Base-by-base conservation (phyloP, 352 stramenopile species). In the Phytophthora colocasiae region DNA sequence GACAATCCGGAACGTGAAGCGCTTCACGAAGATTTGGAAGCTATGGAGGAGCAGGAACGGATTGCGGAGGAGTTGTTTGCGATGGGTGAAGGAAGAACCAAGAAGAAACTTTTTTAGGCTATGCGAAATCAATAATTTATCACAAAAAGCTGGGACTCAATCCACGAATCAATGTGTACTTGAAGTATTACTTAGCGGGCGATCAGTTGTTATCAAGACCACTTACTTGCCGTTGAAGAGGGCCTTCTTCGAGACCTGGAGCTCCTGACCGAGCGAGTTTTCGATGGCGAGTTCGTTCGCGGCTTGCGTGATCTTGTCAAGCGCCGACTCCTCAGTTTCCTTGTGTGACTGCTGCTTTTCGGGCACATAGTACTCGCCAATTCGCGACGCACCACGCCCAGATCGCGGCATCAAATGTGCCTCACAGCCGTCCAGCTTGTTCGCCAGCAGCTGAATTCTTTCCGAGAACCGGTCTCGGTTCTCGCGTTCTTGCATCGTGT, bases 391-490 rank as follows among this genome's bases (percentile, higher is more conserved):
- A 1, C 53, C 66, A 36, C 87, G 82, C 31, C 80, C 69, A 8
- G 65, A 73, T 11, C 83, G 83, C 31, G 83, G 74, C 34, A 80
- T 74, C 19, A 94, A 56, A 29, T 89, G 75, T 24, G 83, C 65
- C 62, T 95, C 87, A 48, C 76, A 92, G 9, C 83, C 81, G 29
- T 96, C 84, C 11, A 97, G 72, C 53, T 96, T 96, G 58, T 91
- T 92, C 2, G 85, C 83, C 17, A 97, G 73, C 46, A 91, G 58
- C 61, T 93, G 88, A 54, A 97, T 95, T 58, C 90, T 89, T 66
- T 97, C 89, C 24, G 90, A 96, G 50, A 96, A 96, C 7, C 89
- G 87, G 46, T 97, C 91, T 34, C 91, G 85, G 63, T 96, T 95
- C 66, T 97, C 91, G 3, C 79, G 87, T 57, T 97, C 91, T 46